A percentile compares a stretch with the other conserved stretches of the same genome.
These are phyloP conservation scores for Xenosphaeropsis pyriputrescens DNA, from an alignment of 2,329 filamentous ascomycete species.

Conservation along the genomic window DNA sequence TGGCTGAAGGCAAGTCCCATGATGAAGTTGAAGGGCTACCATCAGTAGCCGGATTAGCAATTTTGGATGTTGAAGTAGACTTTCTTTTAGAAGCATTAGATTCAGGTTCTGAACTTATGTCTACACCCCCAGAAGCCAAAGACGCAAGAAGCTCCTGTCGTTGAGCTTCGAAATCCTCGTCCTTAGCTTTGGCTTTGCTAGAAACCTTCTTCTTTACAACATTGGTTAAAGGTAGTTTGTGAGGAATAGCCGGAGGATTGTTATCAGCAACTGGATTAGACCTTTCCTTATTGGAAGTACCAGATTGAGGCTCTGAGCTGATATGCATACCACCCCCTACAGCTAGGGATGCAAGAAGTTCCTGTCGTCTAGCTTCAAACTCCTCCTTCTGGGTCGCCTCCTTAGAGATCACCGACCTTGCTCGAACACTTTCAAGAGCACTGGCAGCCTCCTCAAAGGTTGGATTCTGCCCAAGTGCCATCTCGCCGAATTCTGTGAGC, in stretches of 20 bases:
- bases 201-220: constrained; percentile 1
- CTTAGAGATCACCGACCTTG: background rate
- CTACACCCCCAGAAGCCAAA: constrained; percentile 34
- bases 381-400: constrained; percentile 12
- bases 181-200: constrained; percentile 5
- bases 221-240: too few species aligned
- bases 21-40: background rate
- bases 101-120: constrained; percentile 22
- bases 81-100: background rate
- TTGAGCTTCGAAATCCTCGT: constrained; percentile 30
- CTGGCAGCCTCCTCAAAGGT: constrained; percentile 9
- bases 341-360: constrained; percentile 24
- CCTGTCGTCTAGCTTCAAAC: constrained; percentile 33
- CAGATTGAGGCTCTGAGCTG: background rate
- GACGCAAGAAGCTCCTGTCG: constrained; percentile 34
- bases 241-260: too few species aligned
- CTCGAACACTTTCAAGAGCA: constrained; percentile 10
- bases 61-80: background rate
- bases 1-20: background rate
- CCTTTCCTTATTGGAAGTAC: background rate
- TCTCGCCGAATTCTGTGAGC: constrained; percentile 28
- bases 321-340: background rate
- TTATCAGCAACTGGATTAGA: background rate
- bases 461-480: constrained; percentile 14
- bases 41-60: background rate